Evolutionary conservation across 2,329 filamentous ascomycete genomes (phyloP), one percentile per base, ranked within the genome.

Genomic region (Didymella sp.): DNA sequence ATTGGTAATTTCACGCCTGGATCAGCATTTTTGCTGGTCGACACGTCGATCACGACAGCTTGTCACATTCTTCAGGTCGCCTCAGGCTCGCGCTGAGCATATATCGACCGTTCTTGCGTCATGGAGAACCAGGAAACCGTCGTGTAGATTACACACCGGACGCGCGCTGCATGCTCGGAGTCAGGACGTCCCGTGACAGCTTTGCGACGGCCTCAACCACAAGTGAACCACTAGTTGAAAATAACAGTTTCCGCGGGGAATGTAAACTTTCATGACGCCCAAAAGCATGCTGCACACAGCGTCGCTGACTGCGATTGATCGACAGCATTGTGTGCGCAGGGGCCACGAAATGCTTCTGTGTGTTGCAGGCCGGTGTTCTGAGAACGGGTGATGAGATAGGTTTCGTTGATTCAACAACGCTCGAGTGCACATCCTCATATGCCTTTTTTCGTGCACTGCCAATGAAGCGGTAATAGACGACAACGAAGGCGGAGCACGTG

Each of bases 31-130:
- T 30, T 35, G 44, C 28, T 53, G 47, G 43, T 48, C 44, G 54
- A 51, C 45, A 51, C 30, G 59, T 33, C 46, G 57, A 66, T 67
- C 56, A 45, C 55, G 35, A 49, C 49, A 38, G 33, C 24, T 21
- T 50, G 48, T 56, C 45, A 49, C 52, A 48, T 24, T 41, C n/a
- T 42, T 49, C 57, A 60, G 60, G 59, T 55, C 51, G 60, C 62
- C 55, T 50, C 25, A 53, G 45, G 19, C 28, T 48, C 21, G 30
- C 19, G 21, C 11, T 44, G 15, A 48, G 30, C 30, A 11, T 27
- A 21, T 13, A 25, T 17, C 21, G 41, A 42, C 4, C n/a, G 22
- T 49, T 21, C 21, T 44, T 48, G 40, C 37, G 52, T 53, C 48
- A 49, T 52, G 24, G 6, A 44, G 27, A 15, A 33, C 15, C 13